Evolutionary conservation across 495 filamentous ascomycete species (phyloP), one percentile per base, ranked within the genome.

Genomic region (Xylaria telfairii): DNA sequence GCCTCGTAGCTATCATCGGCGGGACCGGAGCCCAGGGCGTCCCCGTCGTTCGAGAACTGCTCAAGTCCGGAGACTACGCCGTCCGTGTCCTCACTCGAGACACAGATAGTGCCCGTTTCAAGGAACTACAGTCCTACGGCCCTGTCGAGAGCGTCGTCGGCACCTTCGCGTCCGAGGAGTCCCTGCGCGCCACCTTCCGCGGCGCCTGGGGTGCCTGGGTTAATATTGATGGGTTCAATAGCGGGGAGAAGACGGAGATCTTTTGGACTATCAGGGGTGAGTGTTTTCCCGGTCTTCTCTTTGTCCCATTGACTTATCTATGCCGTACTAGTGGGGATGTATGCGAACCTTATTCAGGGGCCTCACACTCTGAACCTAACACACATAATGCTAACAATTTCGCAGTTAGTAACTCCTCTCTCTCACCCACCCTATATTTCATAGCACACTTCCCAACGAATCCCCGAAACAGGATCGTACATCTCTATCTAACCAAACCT

Each of bases 21-120:
- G 87, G 84, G 37, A 89, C 87, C 12, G 86, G 87, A 10, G 87
- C 86, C 69, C 87, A 89, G 72, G 87, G 87, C 37, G 81, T 82
- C 15, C 83, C 86, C 8, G 78, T 88, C 4, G 76, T 88, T 69
- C 74, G 77, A 67, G 84, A 80, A 4, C 80, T 88, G 26, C 76
- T 81, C 39, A 46, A 79, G 37, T 81, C 82, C 59, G 71, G 74
- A 21, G 73, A 75, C 51, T 87, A 87, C 76, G 56, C 73, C 28
- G 78, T 87, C 67, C 78, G 83, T 15, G 72, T 87, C 19, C 77
- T 89, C 17, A 88, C 86, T n/a, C 82, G 87, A 10, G 75, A 83
- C 69, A 53, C 79, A 28, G 73, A 77, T 15, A 83, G 80, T 21
- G 19, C 70, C 1, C 80, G 83, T 4, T 82, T 84, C 69, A 74